Evolutionary conservation across 148 eudicot species (phyloP).

Genomic region (Euryodendron excelsum): DNA sequence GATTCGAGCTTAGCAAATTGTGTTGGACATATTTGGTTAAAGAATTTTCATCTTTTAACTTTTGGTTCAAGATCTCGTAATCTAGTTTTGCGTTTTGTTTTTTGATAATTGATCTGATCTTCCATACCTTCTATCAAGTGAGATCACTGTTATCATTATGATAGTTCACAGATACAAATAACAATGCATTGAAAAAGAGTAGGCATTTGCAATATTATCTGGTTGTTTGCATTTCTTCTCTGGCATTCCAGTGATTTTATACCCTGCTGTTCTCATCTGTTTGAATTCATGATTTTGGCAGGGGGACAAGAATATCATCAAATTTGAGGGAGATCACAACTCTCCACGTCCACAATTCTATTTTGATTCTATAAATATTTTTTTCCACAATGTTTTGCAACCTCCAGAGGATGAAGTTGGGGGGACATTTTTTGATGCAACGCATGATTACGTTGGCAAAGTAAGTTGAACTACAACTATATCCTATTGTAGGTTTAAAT

Average conservation of each 20-base stretch:
- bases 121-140: too few relatives aligned
- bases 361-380: conserved; percentile 94
- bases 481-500: background rate
- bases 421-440: conserved; percentile 48
- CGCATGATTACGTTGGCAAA: conserved; percentile 67
- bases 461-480: conserved; percentile 35
- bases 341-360: conserved; percentile 80
- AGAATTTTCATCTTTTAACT: too few relatives aligned
- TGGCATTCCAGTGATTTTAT: background rate
- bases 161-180: background rate
- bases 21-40: too few relatives aligned
- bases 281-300: conserved; percentile 20
- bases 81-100: too few relatives aligned
- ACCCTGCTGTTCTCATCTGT: conserved; percentile 12
- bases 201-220: conserved; percentile 1
- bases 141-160: background rate
- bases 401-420: conserved; percentile 79
- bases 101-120: too few relatives aligned
- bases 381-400: conserved; percentile 91
- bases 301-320: conserved; percentile 77
- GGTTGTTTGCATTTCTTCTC: conserved; percentile 1
- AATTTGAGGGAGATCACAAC: conserved; percentile 77
- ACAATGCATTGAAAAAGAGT: background rate
- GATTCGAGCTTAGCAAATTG: too few relatives aligned
- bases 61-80: too few relatives aligned